Percentiles rank a stretch among this genome's conserved stretches.
Evolutionary conservation across 768 basidiomycete genomes (phyloP).

Genomic region (Sarcodon sp.): DNA sequence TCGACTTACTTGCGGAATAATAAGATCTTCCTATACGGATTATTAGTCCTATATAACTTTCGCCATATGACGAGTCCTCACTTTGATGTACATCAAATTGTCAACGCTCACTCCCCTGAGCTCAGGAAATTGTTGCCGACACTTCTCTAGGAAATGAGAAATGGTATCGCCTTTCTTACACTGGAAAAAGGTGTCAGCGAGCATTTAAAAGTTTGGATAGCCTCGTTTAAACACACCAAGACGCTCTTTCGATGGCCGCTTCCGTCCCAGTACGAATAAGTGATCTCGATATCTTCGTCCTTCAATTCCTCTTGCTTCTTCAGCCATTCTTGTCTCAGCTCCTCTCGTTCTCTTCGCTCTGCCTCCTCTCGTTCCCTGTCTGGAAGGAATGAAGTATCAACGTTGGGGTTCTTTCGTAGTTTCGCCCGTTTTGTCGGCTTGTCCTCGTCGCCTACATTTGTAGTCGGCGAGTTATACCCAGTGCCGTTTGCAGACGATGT

Average conservation of each 20-base stretch:
- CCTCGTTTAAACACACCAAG: slow-evolving; percentile 37
- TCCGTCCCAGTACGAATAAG: slow-evolving; percentile 98
- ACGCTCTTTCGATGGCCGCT: slow-evolving; percentile 93
- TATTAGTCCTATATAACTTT: neutral
- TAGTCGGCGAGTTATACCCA: slow-evolving; percentile 21
- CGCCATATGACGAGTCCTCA: slow-evolving; percentile 15
- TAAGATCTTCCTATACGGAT: slow-evolving; percentile 73
- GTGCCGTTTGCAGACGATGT: slow-evolving; percentile 18
- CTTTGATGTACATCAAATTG: slow-evolving; percentile 98
- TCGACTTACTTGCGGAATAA: slow-evolving; percentile 83
- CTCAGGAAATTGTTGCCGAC: slow-evolving; percentile 86
- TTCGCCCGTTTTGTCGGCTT: slow-evolving; percentile 59
- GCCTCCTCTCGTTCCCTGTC: slow-evolving; percentile 95
- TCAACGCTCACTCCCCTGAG: slow-evolving; percentile 83
- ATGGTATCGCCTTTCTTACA: slow-evolving; percentile 96
- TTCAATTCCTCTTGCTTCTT: slow-evolving; percentile 55
- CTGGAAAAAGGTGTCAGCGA: slow-evolving; percentile 26
- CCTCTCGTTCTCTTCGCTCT: slow-evolving; percentile 81
- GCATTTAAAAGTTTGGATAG: slow-evolving; percentile 13
- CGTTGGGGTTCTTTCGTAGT: slow-evolving; percentile 89
- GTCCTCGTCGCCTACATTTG: slow-evolving; percentile 22
- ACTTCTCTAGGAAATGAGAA: slow-evolving; percentile 81
- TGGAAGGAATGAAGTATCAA: slow-evolving; percentile 96
- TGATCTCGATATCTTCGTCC: slow-evolving; percentile 72
- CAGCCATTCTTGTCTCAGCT: slow-evolving; percentile 84